phyloP scores from a whole-genome alignment of 139 green algal genomes.

The Yamagishiella unicocca region DNA sequence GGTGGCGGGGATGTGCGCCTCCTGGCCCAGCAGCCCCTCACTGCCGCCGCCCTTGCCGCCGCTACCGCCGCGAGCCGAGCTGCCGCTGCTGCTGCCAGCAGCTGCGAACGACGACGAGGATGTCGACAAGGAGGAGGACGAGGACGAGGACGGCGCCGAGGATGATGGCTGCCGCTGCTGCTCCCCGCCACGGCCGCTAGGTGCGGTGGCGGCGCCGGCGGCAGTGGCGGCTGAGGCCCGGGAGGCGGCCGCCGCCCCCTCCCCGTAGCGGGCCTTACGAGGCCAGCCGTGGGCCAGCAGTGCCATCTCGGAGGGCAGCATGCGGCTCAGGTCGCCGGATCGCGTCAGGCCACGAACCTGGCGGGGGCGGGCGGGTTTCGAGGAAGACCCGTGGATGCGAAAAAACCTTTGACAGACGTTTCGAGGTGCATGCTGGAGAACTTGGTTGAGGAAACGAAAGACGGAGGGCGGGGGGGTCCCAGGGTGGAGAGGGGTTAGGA shows the following conservation, averaged over 20 bases:
- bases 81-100: not conserved
- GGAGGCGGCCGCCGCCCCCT: not conserved
- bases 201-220: not conserved
- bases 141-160: not conserved
- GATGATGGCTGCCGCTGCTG: not conserved
- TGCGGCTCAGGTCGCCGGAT: constrained; percentile 84
- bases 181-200: not conserved
- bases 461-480: too few relatives aligned
- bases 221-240: not conserved
- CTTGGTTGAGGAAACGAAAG: too few relatives aligned
- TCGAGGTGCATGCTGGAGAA: too few relatives aligned
- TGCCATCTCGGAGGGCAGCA: constrained; percentile 89
- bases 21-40: not conserved
- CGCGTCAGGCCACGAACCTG: constrained; percentile 53
- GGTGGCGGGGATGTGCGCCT: constrained; percentile 7
- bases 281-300: constrained; percentile 89
- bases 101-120: not conserved
- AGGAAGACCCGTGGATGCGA: too few relatives aligned
- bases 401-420: too few relatives aligned
- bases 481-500: too few relatives aligned
- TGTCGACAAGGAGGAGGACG: not conserved
- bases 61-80: not conserved
- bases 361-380: too few relatives aligned
- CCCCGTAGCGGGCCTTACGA: constrained; percentile 41
- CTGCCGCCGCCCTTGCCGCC: not conserved